phyloP scores from a whole-genome alignment of 225 moss, liverwort and hornwort species.

The Polytrichum formosum region DNA sequence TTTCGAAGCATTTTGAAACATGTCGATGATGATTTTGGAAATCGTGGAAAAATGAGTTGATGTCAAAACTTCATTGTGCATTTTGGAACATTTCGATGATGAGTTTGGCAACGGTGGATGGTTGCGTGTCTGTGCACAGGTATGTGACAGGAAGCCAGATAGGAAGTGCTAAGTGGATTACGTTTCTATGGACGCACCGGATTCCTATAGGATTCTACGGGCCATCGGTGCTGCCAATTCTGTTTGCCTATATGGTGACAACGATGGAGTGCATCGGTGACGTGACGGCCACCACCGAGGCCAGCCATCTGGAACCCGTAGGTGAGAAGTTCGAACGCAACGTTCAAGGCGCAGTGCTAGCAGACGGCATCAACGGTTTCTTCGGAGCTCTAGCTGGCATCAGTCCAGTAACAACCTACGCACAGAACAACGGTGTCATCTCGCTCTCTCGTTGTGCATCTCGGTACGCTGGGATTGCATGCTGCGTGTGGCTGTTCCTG shows the following conservation, averaged over 20 bases:
- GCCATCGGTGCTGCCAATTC: conserved; percentile 71
- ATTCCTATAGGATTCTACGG: conserved; percentile 77
- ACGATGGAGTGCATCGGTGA: conserved; percentile 96
- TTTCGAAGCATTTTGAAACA: no score
- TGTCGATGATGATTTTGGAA: no score
- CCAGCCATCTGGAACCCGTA: conserved; percentile 66
- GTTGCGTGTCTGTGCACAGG: conserved; percentile 21
- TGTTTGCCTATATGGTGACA: conserved; percentile 82
- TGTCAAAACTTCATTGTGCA: no score
- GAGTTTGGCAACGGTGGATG: no score
- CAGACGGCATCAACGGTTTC: conserved; percentile 80
- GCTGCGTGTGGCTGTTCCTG: conserved; percentile 73
- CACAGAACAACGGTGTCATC: conserved; percentile 95
- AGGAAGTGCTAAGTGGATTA: conserved; percentile 63
- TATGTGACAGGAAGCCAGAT: conserved; percentile 61
- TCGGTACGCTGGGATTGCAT: conserved; percentile 74
- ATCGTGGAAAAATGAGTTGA: no score
- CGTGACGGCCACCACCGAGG: conserved; percentile 89
- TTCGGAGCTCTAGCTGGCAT: conserved; percentile 67
- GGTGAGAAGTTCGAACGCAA: conserved; percentile 65
- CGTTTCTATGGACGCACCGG: conserved; percentile 62
- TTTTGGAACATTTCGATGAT: no score
- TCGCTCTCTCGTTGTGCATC: conserved; percentile 88
- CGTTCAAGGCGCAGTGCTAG: conserved; percentile 75
- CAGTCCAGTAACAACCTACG: conserved; percentile 81